Conservation (phyloP, 2,329 filamentous ascomycete species). For the Zopfia rhizophila region DNA sequence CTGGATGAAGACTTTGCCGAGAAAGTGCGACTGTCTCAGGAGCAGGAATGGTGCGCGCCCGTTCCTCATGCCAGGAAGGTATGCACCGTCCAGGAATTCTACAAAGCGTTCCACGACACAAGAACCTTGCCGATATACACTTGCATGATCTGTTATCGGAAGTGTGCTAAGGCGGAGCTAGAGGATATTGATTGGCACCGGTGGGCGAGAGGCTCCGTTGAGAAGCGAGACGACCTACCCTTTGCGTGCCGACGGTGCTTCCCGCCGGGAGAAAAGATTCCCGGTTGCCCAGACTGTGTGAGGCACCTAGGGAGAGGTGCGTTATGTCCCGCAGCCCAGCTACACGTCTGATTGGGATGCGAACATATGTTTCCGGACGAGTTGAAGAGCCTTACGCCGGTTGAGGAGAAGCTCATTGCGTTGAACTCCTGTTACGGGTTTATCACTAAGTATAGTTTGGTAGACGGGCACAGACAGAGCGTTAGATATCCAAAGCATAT, state of each 20-base stretch:
- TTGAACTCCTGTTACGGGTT: constrained; percentile 12
- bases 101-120: constrained; percentile 3
- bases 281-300: constrained; percentile 2
- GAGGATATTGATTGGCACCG: constrained; percentile 8
- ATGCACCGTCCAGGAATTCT: constrained; percentile 1
- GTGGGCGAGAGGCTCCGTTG: too few species aligned
- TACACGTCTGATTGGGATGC: constrained; percentile 6
- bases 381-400: constrained; percentile 6
- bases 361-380: constrained; percentile 9
- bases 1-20: constrained; percentile 10
- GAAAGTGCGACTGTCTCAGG: constrained; percentile 8
- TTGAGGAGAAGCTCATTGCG: constrained; percentile 13
- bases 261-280: neutral
- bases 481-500: constrained; percentile 11
- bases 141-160: constrained; percentile 5
- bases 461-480: constrained; percentile 5
- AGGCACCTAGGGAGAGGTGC: neutral
- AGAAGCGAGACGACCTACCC: constrained; percentile 1
- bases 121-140: constrained; percentile 4
- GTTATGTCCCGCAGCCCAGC: constrained; percentile 1
- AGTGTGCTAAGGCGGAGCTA: constrained; percentile 4
- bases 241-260: constrained; percentile 3
- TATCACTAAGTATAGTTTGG: constrained; percentile 10
- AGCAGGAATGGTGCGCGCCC: constrained; percentile 2
- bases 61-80: constrained; percentile 6